Percentiles rank a stretch among this genome's conserved stretches.
These are phyloP conservation scores for Retiboletus fuscus DNA, from an alignment of 1,284 basidiomycete species.

Conservation along the genomic window DNA sequence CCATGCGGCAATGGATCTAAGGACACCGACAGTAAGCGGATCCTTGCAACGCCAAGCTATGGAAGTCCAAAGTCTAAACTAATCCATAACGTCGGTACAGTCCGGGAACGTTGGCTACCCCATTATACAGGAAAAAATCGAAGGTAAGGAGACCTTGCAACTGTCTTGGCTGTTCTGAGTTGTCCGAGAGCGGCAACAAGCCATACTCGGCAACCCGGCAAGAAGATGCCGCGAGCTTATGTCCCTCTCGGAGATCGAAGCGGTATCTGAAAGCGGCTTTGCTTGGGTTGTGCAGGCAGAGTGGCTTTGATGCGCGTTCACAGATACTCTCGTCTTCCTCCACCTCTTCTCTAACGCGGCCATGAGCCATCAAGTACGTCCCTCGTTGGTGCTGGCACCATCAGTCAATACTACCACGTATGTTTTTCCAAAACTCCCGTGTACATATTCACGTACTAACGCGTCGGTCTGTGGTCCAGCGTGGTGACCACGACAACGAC, in stretches of 20 bases:
- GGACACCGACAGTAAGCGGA: conserved; percentile 2
- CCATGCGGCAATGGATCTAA: background rate
- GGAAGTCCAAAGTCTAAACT: conserved; percentile 16
- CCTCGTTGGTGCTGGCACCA: conserved; percentile 74
- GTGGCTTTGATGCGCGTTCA: conserved; percentile 52
- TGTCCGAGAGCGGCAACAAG: conserved; percentile 15
- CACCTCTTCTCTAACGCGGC: conserved; percentile 44
- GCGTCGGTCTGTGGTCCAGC: conserved; percentile 56
- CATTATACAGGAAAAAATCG: background rate
- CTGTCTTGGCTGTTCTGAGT: background rate
- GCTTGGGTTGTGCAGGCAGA: conserved; percentile 49
- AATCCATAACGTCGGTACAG: conserved; percentile 8
- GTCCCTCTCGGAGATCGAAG: conserved; percentile 40
- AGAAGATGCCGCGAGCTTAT: conserved; percentile 22
- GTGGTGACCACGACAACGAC: conserved; percentile 88
- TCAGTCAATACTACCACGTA: conserved; percentile 84
- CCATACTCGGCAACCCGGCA: conserved; percentile 37
- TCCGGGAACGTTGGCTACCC: background rate
- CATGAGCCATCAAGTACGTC: conserved; percentile 70
- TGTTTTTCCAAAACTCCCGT: conserved; percentile 42
- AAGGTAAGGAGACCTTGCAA: background rate
- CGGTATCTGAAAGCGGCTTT: conserved; percentile 43
- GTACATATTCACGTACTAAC: conserved; percentile 37
- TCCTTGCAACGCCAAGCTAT: background rate
- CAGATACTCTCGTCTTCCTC: conserved; percentile 36